Evolutionary conservation across 1,284 basidiomycete genomes (phyloP).

Genomic region (Irpex lacteus): DNA sequence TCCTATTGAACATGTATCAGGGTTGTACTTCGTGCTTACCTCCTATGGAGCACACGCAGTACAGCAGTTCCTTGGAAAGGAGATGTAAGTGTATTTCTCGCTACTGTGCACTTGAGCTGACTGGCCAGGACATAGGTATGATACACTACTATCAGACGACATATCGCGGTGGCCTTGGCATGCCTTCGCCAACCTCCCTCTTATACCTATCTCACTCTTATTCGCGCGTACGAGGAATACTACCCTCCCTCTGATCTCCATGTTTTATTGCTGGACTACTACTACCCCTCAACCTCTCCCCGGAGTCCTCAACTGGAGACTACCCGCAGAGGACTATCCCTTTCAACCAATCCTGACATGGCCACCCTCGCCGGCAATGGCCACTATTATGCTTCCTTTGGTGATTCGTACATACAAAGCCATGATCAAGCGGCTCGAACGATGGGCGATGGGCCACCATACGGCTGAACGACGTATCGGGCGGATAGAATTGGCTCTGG

Average conservation of each 20-base stretch:
- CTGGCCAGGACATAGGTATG: slow-evolving; percentile 37
- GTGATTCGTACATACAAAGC: slow-evolving; percentile 46
- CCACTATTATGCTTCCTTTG: slow-evolving; percentile 50
- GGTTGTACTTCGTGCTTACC: slow-evolving; percentile 58
- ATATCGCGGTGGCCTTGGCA: slow-evolving; percentile 68
- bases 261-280: slow-evolving; percentile 62
- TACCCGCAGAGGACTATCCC: slow-evolving; percentile 4
- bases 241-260: slow-evolving; percentile 49
- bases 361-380: slow-evolving; percentile 66
- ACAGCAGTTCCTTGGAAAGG: slow-evolving; percentile 61
- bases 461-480: slow-evolving; percentile 22
- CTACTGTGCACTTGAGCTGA: not conserved
- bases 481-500: slow-evolving; percentile 31
- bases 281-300: slow-evolving; percentile 42
- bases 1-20: slow-evolving; percentile 31
- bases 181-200: slow-evolving; percentile 67
- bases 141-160: slow-evolving; percentile 60
- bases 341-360: slow-evolving; percentile 35
- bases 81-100: slow-evolving; percentile 39
- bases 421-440: slow-evolving; percentile 39
- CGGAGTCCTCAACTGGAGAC: slow-evolving; percentile 1
- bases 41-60: slow-evolving; percentile 75
- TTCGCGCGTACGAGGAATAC: slow-evolving; percentile 50
- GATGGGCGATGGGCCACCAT: slow-evolving; percentile 43
- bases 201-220: slow-evolving; percentile 56